Conservation (phyloP, 805 yeast genomes). For the Candida andamanensis region DNA sequence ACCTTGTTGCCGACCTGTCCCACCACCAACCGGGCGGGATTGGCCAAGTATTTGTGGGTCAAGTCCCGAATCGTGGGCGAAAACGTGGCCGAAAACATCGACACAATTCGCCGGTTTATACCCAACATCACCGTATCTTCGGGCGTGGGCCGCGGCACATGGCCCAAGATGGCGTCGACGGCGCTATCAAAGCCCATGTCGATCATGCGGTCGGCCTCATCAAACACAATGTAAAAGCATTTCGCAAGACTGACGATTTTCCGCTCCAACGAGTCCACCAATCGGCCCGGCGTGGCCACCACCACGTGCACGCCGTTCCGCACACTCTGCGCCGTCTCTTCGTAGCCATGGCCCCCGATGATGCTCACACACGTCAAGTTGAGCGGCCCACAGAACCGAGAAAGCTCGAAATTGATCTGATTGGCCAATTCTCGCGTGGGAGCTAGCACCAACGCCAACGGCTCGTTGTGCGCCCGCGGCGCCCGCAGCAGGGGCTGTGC, state of each 20-base stretch:
- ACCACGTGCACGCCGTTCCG: conserved; percentile 60
- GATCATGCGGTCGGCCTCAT: conserved; percentile 95
- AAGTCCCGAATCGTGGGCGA: conserved; percentile 66
- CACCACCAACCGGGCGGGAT: conserved; percentile 61
- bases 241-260: conserved; percentile 55
- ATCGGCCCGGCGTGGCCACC: conserved; percentile 92
- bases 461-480: too few species aligned
- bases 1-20: conserved; percentile 65
- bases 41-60: conserved; percentile 53
- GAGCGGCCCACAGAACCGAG: conserved; percentile 39
- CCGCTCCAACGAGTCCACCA: conserved; percentile 73
- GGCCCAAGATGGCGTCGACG: conserved; percentile 53
- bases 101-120: conserved; percentile 47
- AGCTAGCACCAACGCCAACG: conserved; percentile 76
- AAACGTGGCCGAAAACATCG: conserved; percentile 96
- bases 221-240: conserved; percentile 70
- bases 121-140: conserved; percentile 36
- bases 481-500: too few species aligned
- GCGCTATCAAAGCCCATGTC: conserved; percentile 91
- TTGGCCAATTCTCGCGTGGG: conserved; percentile 94
- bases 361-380: conserved; percentile 53
- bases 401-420: conserved; percentile 70
- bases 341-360: conserved; percentile 88
- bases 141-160: conserved; percentile 39
- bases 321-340: conserved; percentile 58